Evolutionary conservation across 352 stramenopile genomes (phyloP).

Genomic region (Phytopythium ostracodes): DNA sequence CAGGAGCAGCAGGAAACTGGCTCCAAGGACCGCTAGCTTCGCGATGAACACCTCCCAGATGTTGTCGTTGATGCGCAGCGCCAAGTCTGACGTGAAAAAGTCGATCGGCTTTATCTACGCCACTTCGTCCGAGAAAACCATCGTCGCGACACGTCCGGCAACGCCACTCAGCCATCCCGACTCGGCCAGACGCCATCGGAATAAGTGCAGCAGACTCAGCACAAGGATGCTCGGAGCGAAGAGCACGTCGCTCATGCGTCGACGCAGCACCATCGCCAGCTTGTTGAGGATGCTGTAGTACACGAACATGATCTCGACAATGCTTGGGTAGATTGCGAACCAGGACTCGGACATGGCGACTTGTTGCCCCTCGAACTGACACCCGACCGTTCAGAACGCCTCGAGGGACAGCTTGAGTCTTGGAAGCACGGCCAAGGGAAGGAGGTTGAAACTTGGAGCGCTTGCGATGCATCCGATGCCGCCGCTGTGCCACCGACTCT

Average conservation of each 20-base stretch:
- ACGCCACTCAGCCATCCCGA: constrained; percentile 11
- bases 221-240: constrained; percentile 16
- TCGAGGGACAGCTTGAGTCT: constrained; percentile 15
- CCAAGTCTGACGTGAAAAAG: constrained; percentile 13
- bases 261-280: constrained; percentile 10
- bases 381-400: constrained; percentile 19
- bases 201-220: constrained; percentile 16
- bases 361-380: constrained; percentile 20
- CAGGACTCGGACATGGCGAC: constrained; percentile 15
- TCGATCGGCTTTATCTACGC: constrained; percentile 5
- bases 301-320: constrained; percentile 18
- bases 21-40: constrained; percentile 14
- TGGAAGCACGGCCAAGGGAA: constrained; percentile 17
- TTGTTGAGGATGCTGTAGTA: constrained; percentile 22
- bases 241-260: constrained; percentile 15
- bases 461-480: constrained; percentile 18
- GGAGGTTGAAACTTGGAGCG: constrained; percentile 10
- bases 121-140: constrained; percentile 10
- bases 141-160: constrained; percentile 11
- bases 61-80: constrained; percentile 16
- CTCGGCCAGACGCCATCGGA: constrained; percentile 6
- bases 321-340: constrained; percentile 23
- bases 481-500: constrained; percentile 4
- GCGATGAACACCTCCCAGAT: constrained; percentile 12
- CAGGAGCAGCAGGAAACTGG: constrained; percentile 11